Evolutionary conservation across 495 filamentous ascomycete genomes (phyloP), one percentile per base, ranked within the genome.

Genomic region (Gamarada debralockiae): DNA sequence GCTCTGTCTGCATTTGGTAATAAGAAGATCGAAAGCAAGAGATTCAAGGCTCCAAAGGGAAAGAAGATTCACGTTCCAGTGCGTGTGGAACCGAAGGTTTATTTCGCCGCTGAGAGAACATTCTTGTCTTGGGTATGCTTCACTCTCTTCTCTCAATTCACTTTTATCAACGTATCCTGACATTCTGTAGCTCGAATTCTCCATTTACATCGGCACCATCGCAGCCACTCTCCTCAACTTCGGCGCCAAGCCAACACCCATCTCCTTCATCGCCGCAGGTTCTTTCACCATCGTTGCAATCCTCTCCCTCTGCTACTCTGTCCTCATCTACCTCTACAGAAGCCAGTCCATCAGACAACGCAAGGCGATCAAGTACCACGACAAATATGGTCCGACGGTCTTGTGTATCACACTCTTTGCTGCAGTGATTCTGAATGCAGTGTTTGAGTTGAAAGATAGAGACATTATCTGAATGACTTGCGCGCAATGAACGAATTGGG

Each of bases 11-110:
- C 43, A 2, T 66, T 78, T 15, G 71, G 72, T 2, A 56, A 61
- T 33, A 64, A 71, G 33, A 62, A 78, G 58, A 67, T 87, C 66
- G 65, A 89, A 64, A 65, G 69, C 59, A 77, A 79, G 70, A 78
- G 75, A 50, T 92, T 96, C 75, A 86, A 82, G 58, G 93, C 93
- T 17, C 93, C 93, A 8, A 86, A 85, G 66, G 92, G 92, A 20
- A 97, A 97, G 69, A 80, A 73, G 60, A 98, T 98, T 59, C 90
- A 96, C 57, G 92, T 98, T 20, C 93, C 92, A 24, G 85, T 97
- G 38, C 83, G 93, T 47, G 90, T 98, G 41, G 93, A 98, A 70
- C 93, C 93, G 2, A 98, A 98, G 67, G 93, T 98, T 55, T 95
- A 91, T 69, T 96, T 98, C 59, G 93, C 93, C 21, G 90, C 90